Conservation (phyloP, 2,329 filamentous ascomycete genomes). For the Epichloe brachyelytri region DNA sequence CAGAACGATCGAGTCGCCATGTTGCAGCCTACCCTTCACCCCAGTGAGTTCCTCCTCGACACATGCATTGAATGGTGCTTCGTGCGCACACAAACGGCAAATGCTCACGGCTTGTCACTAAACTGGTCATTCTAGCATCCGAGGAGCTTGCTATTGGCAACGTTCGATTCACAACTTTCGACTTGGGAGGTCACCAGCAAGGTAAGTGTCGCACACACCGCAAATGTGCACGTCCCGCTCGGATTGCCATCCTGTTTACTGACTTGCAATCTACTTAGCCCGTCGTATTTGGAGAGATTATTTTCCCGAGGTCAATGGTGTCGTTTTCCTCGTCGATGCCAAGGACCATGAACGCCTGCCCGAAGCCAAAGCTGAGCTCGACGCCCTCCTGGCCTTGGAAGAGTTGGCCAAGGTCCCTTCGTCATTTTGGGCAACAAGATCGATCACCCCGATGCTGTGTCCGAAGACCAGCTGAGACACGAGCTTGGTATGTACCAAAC, state of each 20-base stretch:
- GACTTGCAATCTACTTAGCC: constrained; percentile 36
- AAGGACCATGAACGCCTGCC: constrained; percentile 91
- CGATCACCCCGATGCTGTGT: constrained; percentile 89
- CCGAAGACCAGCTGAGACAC: constrained; percentile 87
- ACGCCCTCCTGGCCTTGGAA: constrained; percentile 92
- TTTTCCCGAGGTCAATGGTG: constrained; percentile 90
- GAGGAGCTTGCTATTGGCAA: constrained; percentile 89
- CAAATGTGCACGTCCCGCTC: not conserved
- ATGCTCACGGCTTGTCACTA: not conserved
- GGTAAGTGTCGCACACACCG: constrained; percentile 32
- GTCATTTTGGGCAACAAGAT: constrained; percentile 98
- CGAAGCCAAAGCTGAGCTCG: constrained; percentile 94
- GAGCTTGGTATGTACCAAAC: constrained; percentile 92
- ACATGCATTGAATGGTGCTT: not conserved
- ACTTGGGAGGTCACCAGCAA: constrained; percentile 88
- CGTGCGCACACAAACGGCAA: not conserved
- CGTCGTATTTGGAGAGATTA: constrained; percentile 94
- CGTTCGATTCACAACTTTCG: constrained; percentile 89
- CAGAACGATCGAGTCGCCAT: constrained; percentile 89
- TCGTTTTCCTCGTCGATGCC: constrained; percentile 95
- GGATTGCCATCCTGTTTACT: not conserved
- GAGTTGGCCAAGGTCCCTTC: constrained; percentile 89
- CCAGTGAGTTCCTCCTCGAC: constrained; percentile 47
- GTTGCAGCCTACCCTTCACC: constrained; percentile 80
- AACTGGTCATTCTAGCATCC: constrained; percentile 44